Evolutionary conservation across 805 yeast genomes (phyloP), one percentile per base, ranked within the genome.

Genomic region (Yamadazyma akitaensis): DNA sequence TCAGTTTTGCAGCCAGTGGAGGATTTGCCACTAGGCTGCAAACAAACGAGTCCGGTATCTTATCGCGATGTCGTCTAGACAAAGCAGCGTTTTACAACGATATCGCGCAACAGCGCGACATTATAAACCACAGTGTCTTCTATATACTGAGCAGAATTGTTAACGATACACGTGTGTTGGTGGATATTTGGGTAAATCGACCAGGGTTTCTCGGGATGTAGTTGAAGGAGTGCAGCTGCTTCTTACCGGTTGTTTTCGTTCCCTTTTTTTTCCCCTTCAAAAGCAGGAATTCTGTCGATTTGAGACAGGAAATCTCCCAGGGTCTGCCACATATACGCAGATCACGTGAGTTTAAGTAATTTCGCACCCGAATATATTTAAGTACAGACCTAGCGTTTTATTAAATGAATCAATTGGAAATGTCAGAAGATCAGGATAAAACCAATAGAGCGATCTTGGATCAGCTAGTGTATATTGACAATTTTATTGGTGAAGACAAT

Each of bases 381-480:
- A 42, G 26, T 34, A 21, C 43, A 12, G 21, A 17, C 31, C 14
- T 14, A 16, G n/a, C n/a, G n/a, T 11, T 11, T 28, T 12, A 11
- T 11, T 28, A 28, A 28, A 6, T n/a, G 4, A 14, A 38, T 6
- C 19, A 26, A 12, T 16, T 24, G 3, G 21, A 25, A n/a, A 44
- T 44, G 48, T 16, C 48, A 2, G 48, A 44, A 8, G 50, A 52
- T 28, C 51, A 52, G 40, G 56, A 52, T 9, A 52, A 44, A 34
- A 52, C 56, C 16, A 50, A 50, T 33, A 50, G 46, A 24, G 76
- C 84, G 1, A 64, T 86, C 21, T 60, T 86, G 45, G 95, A 86
- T 59, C 95, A 86, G 67, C 69, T 86, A 47, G 91, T 87, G 2
- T 86, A 85, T 55, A 87, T 86, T 31, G 95, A 86, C 60, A 84